Base-by-base conservation (phyloP, 2,329 filamentous ascomycete species). In the Ophiocordyceps robertsii region DNA sequence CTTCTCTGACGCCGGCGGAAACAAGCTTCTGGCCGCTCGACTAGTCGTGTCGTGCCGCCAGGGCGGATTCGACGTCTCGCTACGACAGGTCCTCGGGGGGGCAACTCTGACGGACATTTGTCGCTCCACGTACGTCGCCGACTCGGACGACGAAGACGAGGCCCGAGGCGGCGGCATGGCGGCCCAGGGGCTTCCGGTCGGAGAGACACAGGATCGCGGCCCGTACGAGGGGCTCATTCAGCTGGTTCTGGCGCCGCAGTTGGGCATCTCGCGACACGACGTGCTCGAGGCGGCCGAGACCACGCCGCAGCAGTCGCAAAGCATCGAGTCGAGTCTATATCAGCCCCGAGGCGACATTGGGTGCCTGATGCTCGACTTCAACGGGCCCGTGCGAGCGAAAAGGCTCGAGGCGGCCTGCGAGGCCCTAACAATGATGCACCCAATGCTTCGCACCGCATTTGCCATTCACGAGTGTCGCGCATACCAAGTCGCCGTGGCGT, bases 361-460 rank as follows among this genome's bases (percentile, higher is more conserved):
- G 48, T 72, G 70, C 49, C 57, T 74, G 4, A 53, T 68, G 2
- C 63, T 76, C 45, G 66, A 62, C 30, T 69, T 71, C 54, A 66
- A 59, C 21, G 69, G 69, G 0, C 53, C 61, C 0, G 49, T 73
- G 0, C 59, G 66, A 29, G 49, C 55, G 37, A 59, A 61, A 36
- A 66, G 63, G 45, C 62, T 74, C 1, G 64, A 72, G 44, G 58
- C 62, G 1, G 68, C 69, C 0, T 73, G 70, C 48, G 57, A 60
- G 19, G 60, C 62, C 12, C 58, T 75, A 9, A 57, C 59, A 0
- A 55, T 56, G 30, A 58, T 69, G 31, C 71, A 75, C 36, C 66
- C 69, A 0, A 70, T 73, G 27, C 61, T 80, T 8, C 68, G 73
- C 19, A 76, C 75, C 0, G 66, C 68, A 0, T 78, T 78, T 43